Evolutionary conservation across 2,329 filamentous ascomycete species (phyloP).

Genomic region (Stagonosporopsis cucurbitacearum): DNA sequence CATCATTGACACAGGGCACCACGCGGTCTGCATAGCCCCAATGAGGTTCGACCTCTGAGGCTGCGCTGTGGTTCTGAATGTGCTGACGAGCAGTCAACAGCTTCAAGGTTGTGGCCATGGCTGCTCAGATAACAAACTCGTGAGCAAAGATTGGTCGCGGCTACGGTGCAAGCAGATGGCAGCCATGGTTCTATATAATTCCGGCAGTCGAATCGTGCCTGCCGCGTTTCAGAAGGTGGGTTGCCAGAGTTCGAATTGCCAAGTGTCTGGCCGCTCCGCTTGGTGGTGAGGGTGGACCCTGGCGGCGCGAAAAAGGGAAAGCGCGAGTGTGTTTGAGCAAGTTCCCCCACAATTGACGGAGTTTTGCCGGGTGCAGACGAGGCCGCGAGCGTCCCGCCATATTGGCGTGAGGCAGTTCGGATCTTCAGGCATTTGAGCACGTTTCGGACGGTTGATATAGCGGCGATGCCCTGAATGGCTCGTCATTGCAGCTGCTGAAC

Average conservation of each 20-base stretch:
- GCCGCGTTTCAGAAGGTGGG: constrained; percentile 14
- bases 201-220: constrained; percentile 16
- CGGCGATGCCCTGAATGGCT: constrained; percentile 7
- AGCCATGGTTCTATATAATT: constrained; percentile 22
- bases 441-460: constrained; percentile 19
- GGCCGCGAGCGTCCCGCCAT: constrained; percentile 8
- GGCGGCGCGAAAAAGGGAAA: constrained; percentile 5
- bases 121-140: constrained; percentile 19
- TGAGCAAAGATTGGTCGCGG: constrained; percentile 18
- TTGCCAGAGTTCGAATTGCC: constrained; percentile 21
- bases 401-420: constrained; percentile 13
- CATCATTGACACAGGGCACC: constrained; percentile 64
- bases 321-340: constrained; percentile 42
- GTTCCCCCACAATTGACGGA: constrained; percentile 36
- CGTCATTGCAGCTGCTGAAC: not conserved
- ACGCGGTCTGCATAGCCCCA: constrained; percentile 64
- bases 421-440: constrained; percentile 12
- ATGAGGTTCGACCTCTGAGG: constrained; percentile 52
- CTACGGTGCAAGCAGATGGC: constrained; percentile 1
- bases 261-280: constrained; percentile 27
- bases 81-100: constrained; percentile 26
- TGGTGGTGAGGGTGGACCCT: constrained; percentile 12
- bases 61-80: constrained; percentile 53
- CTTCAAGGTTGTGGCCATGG: constrained; percentile 27
- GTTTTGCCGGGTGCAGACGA: constrained; percentile 14